Evolutionary conservation across 345 rosid species (phyloP).

Genomic region (Raphanus raphanistrum): DNA sequence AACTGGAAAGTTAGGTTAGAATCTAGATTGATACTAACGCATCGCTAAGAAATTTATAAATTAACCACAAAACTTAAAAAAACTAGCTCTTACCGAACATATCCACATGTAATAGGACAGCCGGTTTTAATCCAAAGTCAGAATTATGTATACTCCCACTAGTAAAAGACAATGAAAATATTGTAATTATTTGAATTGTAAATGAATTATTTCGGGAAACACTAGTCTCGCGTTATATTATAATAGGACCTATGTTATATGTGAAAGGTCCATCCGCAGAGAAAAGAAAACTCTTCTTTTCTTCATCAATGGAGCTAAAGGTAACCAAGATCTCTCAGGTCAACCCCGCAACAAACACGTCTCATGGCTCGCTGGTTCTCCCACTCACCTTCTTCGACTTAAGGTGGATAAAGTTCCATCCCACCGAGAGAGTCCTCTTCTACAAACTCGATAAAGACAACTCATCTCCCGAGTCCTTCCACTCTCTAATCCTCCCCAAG

Average conservation of each 20-base stretch:
- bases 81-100: neutral
- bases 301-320: conserved; percentile 1
- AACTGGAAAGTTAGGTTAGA: neutral
- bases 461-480: conserved; percentile 21
- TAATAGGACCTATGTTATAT: neutral
- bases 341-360: conserved; percentile 12
- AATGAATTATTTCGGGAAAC: neutral
- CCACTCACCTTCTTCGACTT: conserved; percentile 36
- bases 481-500: conserved; percentile 32
- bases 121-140: neutral
- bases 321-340: conserved; percentile 17
- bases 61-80: neutral
- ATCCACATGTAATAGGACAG: neutral
- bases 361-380: conserved; percentile 10
- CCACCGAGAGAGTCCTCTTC: conserved; percentile 23
- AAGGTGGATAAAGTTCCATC: conserved; percentile 20
- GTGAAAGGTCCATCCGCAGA: neutral
- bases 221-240: neutral
- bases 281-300: neutral
- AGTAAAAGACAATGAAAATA: neutral
- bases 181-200: neutral
- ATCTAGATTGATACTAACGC: neutral
- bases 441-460: conserved; percentile 27
- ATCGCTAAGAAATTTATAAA: neutral
- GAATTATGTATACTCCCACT: neutral